These are phyloP conservation scores for Polytrichum commune DNA, from an alignment of 225 moss, liverwort and hornwort genomes.

Conservation along the genomic window DNA sequence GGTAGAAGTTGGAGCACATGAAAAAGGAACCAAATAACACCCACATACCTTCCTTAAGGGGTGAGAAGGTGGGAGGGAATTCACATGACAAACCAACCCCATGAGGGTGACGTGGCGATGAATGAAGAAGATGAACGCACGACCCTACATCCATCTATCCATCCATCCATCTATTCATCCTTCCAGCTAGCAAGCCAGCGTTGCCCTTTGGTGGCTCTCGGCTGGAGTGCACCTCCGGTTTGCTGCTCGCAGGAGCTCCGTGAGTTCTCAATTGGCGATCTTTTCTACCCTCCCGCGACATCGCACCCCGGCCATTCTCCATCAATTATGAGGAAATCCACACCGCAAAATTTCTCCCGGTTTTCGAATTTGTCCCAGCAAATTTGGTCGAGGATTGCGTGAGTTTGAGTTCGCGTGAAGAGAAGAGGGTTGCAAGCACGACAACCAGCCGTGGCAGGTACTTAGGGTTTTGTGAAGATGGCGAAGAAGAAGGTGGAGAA, in stretches of 20 bases:
- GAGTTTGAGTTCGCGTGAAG: background rate
- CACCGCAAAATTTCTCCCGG: background rate
- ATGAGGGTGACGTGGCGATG: no score
- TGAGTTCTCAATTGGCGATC: background rate
- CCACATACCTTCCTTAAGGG: no score
- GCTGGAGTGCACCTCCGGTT: background rate
- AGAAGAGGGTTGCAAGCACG: background rate
- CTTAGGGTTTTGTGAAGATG: slow-evolving; percentile 13
- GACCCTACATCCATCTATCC: background rate
- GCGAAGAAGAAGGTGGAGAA: slow-evolving; percentile 57
- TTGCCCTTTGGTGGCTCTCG: background rate
- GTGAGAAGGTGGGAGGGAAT: no score
- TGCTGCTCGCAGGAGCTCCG: background rate
- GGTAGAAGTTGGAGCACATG: no score
- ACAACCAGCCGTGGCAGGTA: background rate
- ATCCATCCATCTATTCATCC: background rate
- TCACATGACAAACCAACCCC: no score
- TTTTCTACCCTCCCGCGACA: background rate
- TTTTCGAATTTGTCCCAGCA: background rate
- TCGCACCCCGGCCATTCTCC: background rate
- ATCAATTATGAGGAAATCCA: background rate
- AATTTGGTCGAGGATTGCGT: background rate
- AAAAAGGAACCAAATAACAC: no score
- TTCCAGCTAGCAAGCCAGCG: background rate
- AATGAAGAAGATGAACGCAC: background rate